Evolutionary conservation across 768 basidiomycete genomes (phyloP), one percentile per base, ranked within the genome.

Genomic region (Hortiboletus campestris): DNA sequence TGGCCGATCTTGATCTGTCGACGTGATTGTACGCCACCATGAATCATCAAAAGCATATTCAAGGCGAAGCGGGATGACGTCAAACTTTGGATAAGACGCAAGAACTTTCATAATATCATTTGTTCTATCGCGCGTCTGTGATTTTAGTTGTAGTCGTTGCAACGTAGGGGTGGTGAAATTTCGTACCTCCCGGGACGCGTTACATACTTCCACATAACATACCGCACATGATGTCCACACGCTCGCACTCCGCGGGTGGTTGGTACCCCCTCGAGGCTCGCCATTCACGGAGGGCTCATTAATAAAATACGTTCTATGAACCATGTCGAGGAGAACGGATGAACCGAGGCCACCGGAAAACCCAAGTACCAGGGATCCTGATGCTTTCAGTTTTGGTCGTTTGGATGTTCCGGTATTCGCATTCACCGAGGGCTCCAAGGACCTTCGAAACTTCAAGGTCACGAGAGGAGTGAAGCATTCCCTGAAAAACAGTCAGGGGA

Each of bases 291-390:
- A 63, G 3, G 71, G 62, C 14, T 54, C 40, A 6, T 49, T 53
- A 13, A 75, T 62, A 51, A 87, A 81, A 66, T 88, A 89, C 19
- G 77, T 79, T 61, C 76, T 76, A 28, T 82, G 74, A 2, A 91
- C 76, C 20, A 91, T 73, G 66, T 92, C 86, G 16, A 91, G 75
- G 12, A 92, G 75, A 2, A 89, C 77, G 0, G 85, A 83, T 0
- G 91, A 90, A 5, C 88, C 85, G 1, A 90, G 75, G 3, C 91
- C 90, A 9, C 91, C 91, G n/a, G 90, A 91, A 55, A 85, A 82
- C 1, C 79, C 90, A 17, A 93, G 67, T 10, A 85, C 71, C 6
- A 93, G 73, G 55, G 85, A 84, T 46, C 89, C 89, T 10, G 80
- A 73, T 2, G 90, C 88, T 61, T 83, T 85, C 5, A 89, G 74